Evolutionary conservation across 2,329 filamentous ascomycete species (phyloP).

Genomic region (Cordyceps militaris): DNA sequence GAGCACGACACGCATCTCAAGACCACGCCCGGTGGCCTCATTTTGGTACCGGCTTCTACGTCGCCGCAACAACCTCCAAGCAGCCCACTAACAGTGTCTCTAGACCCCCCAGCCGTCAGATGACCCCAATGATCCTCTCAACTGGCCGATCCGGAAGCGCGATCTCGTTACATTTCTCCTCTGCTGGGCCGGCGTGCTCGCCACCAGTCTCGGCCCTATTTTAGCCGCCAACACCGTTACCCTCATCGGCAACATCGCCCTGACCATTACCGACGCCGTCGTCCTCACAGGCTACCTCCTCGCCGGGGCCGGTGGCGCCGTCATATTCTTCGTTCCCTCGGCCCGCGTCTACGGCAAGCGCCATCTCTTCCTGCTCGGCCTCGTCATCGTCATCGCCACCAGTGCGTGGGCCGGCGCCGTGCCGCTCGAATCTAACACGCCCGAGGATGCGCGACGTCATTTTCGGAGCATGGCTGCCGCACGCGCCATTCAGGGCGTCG

Average conservation of each 20-base stretch:
- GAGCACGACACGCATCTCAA: conserved; percentile 51
- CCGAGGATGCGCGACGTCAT: conserved; percentile 13
- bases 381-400: conserved; percentile 63
- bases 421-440: background rate
- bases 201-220: conserved; percentile 75
- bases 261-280: conserved; percentile 67
- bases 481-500: conserved; percentile 78
- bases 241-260: conserved; percentile 58
- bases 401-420: conserved; percentile 72
- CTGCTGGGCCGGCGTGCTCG: conserved; percentile 74
- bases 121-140: conserved; percentile 81
- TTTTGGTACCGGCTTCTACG: conserved; percentile 53
- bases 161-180: conserved; percentile 74
- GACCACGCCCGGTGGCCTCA: conserved; percentile 66
- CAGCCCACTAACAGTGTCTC: background rate
- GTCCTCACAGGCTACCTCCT: conserved; percentile 83
- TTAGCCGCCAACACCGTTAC: conserved; percentile 84
- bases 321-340: conserved; percentile 78
- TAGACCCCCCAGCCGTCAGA: conserved; percentile 76
- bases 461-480: conserved; percentile 71
- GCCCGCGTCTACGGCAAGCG: conserved; percentile 89
- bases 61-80: background rate
- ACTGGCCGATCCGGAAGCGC: conserved; percentile 79
- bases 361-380: conserved; percentile 76
- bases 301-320: conserved; percentile 72